phyloP scores from a whole-genome alignment of 2,329 filamentous ascomycete genomes.

The Colletotrichum karsti region DNA sequence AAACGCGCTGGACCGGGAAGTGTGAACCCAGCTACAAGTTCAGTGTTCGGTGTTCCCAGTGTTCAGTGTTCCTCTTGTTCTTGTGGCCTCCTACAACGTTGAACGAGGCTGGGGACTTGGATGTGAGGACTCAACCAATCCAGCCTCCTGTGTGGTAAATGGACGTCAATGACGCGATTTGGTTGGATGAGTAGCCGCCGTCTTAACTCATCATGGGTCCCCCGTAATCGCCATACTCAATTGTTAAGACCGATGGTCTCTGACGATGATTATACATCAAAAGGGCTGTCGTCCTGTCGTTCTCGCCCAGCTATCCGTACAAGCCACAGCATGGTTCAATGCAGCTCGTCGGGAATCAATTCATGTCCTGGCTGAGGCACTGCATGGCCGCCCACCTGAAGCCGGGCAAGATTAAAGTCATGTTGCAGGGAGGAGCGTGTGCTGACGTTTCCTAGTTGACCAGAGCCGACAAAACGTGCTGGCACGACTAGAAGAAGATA shows the following conservation, averaged over 20 bases:
- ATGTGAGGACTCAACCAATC: not conserved
- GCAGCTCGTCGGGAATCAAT: too few species aligned
- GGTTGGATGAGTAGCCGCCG: slow-evolving; percentile 21
- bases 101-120: not conserved
- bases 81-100: not conserved
- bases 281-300: too few species aligned
- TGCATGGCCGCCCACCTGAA: too few species aligned
- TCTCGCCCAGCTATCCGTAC: too few species aligned
- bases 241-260: too few species aligned
- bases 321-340: too few species aligned
- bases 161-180: not conserved
- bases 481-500: not conserved
- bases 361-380: too few species aligned
- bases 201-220: not conserved
- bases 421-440: too few species aligned
- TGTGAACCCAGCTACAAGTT: not conserved
- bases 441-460: not conserved
- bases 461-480: not conserved
- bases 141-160: not conserved
- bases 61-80: not conserved
- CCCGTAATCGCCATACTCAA: not conserved
- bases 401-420: too few species aligned
- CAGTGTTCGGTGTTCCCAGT: not conserved
- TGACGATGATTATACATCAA: too few species aligned
- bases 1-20: not conserved